Evolutionary conservation across 805 yeast species (phyloP).

Genomic region (Kodamaea laetipori): DNA sequence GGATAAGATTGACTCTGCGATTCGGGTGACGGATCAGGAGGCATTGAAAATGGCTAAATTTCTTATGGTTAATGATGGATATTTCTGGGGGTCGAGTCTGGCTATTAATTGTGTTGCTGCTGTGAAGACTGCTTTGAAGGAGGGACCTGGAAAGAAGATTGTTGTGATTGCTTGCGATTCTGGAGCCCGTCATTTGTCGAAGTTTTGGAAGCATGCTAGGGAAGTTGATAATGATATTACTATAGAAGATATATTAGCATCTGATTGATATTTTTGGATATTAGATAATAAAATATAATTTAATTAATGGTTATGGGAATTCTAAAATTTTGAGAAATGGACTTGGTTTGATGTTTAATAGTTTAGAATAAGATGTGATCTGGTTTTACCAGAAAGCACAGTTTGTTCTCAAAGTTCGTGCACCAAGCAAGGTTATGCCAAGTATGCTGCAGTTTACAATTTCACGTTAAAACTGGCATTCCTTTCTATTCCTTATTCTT

Average conservation of each 20-base stretch:
- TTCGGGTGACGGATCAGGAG: constrained; percentile 76
- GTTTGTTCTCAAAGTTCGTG: too few species aligned
- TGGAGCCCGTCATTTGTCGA: constrained; percentile 85
- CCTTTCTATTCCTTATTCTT: too few species aligned
- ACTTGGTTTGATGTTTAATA: too few species aligned
- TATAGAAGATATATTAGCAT: constrained; percentile 35
- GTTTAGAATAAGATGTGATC: too few species aligned
- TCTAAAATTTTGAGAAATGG: too few species aligned
- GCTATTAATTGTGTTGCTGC: constrained; percentile 95
- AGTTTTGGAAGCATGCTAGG: constrained; percentile 82
- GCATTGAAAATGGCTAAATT: constrained; percentile 88
- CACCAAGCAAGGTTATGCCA: too few species aligned
- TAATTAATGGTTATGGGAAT: too few species aligned
- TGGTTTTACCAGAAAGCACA: too few species aligned
- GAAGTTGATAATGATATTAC: constrained; percentile 37
- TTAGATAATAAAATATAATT: too few species aligned
- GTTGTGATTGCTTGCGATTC: constrained; percentile 92
- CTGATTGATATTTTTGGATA: too few species aligned
- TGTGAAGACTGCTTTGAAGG: constrained; percentile 48
- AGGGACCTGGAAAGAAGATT: constrained; percentile 61
- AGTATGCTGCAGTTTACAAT: too few species aligned
- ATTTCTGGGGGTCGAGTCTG: constrained; percentile 91
- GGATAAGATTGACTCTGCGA: constrained; percentile 69
- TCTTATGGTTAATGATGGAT: constrained; percentile 79
- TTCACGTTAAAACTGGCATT: too few species aligned